Conservation (phyloP, 73 alveolate genomes). For the Symbiodinium natans region DNA sequence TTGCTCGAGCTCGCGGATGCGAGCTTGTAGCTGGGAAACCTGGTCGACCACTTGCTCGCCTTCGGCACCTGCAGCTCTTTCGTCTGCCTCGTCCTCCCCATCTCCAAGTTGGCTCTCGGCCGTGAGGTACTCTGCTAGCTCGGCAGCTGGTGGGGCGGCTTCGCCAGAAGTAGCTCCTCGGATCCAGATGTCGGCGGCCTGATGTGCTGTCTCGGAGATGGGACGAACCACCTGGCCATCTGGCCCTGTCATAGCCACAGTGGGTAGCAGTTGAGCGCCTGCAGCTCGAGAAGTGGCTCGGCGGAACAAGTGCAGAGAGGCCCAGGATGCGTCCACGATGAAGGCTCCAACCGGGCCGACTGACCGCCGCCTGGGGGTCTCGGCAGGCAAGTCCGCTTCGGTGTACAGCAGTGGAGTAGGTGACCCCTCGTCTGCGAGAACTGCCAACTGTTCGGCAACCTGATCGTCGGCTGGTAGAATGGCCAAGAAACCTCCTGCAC, state of each 20-base stretch:
- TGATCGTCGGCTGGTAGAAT: too few relatives aligned
- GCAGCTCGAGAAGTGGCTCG: neutral
- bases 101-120: too few relatives aligned
- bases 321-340: neutral
- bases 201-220: neutral
- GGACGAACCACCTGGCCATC: neutral
- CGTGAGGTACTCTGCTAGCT: neutral
- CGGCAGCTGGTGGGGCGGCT: neutral
- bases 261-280: neutral
- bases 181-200: neutral
- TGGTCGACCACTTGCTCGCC: too few relatives aligned
- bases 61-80: too few relatives aligned
- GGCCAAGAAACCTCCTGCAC: too few relatives aligned
- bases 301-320: neutral
- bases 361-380: neutral
- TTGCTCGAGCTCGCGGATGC: too few relatives aligned
- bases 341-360: neutral
- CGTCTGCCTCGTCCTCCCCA: too few relatives aligned
- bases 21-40: too few relatives aligned
- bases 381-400: neutral
- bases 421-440: too few relatives aligned
- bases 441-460: too few relatives aligned
- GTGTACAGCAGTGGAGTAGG: too few relatives aligned
- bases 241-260: neutral
- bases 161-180: neutral